Conservation (phyloP, 2,329 filamentous ascomycete species). For the Fusarium annulatum region DNA sequence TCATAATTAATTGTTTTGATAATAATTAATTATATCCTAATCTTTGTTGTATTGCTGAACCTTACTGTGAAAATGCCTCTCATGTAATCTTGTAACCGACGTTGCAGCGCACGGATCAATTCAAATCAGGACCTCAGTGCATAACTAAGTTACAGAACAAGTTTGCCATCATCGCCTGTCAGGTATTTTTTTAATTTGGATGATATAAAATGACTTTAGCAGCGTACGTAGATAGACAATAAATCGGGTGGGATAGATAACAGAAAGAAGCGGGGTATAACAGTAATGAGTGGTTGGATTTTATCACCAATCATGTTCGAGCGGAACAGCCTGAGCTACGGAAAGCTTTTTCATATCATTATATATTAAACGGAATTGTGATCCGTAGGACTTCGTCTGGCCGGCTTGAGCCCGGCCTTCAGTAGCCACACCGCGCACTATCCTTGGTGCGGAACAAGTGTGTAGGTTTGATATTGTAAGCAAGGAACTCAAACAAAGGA, state of each 20-base stretch:
- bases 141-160: background rate
- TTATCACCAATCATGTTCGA: background rate
- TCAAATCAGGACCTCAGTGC: background rate
- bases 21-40: fast-evolving
- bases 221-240: background rate
- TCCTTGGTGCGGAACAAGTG: background rate
- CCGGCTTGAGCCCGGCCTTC: background rate
- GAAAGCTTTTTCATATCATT: background rate
- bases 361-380: background rate
- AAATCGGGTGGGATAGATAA: background rate
- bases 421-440: background rate
- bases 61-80: background rate
- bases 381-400: background rate
- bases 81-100: background rate
- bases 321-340: background rate
- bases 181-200: fast-evolving
- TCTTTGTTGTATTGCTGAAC: background rate
- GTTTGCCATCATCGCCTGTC: background rate
- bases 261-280: background rate
- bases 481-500: background rate
- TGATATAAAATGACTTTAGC: background rate
- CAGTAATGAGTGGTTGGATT: background rate
- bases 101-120: background rate
- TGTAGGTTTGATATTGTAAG: fast-evolving
- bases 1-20: background rate